These are phyloP conservation scores for Aspergillus saccharolyticus DNA, from an alignment of 495 filamentous ascomycete species.

Conservation along the genomic window DNA sequence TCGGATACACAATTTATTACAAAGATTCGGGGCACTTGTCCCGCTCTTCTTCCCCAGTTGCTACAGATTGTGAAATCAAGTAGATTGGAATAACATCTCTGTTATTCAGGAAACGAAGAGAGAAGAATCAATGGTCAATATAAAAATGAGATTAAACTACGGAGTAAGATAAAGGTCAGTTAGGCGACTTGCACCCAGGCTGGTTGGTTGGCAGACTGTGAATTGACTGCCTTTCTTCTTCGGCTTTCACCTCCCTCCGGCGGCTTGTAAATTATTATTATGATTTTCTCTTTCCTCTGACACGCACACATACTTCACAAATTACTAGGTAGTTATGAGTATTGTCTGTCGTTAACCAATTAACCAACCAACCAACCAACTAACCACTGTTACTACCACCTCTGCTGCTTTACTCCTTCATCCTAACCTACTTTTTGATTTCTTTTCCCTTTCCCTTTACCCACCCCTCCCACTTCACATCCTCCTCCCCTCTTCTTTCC, in stretches of 20 bases:
- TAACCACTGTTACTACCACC: background rate
- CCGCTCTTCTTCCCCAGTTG: background rate
- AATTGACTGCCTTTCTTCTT: constrained; percentile 13
- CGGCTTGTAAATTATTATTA: constrained; percentile 15
- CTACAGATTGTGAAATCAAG: constrained; percentile 3
- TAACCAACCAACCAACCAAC: background rate
- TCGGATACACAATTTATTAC: background rate
- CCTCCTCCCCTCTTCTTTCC: constrained; percentile 19
- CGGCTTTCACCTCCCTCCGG: constrained; percentile 16
- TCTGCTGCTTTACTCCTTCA: background rate
- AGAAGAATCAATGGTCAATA: too few relatives aligned
- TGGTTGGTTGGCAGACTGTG: background rate
- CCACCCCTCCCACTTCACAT: too few relatives aligned
- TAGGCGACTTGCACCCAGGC: background rate
- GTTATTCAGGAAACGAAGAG: background rate
- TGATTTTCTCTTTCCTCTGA: constrained; percentile 4
- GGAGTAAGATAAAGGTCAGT: background rate
- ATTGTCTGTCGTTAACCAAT: constrained; percentile 4
- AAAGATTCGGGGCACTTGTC: background rate
- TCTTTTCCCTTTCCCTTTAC: constrained; percentile 20
- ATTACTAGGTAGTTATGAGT: too few relatives aligned
- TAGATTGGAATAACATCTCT: background rate
- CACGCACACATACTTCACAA: constrained; percentile 1
- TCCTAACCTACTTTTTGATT: constrained; percentile 22
- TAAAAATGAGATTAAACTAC: background rate